Evolutionary conservation across 164 flowering plant species (phyloP).

Genomic region (Malania oleifera): DNA sequence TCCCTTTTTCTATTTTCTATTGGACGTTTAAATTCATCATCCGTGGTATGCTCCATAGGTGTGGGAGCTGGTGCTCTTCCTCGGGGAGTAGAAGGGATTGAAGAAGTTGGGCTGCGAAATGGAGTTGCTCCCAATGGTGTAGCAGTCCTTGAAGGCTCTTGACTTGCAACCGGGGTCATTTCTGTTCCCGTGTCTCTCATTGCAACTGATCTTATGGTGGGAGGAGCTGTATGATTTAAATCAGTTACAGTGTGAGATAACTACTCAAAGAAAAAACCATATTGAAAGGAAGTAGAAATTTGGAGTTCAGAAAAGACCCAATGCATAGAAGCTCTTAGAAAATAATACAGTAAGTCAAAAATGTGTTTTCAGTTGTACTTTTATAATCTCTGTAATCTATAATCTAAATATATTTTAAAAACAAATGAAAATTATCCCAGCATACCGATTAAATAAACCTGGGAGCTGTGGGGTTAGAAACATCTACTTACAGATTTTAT

Average conservation of each 20-base stretch:
- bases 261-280: background rate
- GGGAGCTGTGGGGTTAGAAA: too few species aligned
- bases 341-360: too few species aligned
- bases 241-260: background rate
- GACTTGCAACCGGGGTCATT: constrained; percentile 89
- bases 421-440: too few species aligned
- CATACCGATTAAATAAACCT: too few species aligned
- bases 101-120: constrained; percentile 75
- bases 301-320: too few species aligned
- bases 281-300: too few species aligned
- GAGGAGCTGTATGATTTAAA: constrained; percentile 30
- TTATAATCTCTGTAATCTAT: too few species aligned
- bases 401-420: too few species aligned
- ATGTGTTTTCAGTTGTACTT: too few species aligned
- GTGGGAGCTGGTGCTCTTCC: constrained; percentile 51
- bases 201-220: constrained; percentile 57
- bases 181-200: constrained; percentile 99
- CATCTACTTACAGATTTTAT: too few species aligned
- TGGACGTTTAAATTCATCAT: constrained; percentile 22
- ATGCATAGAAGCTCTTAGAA: too few species aligned
- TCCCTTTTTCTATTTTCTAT: constrained; percentile 33
- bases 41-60: constrained; percentile 28
- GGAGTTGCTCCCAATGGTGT: constrained; percentile 84
- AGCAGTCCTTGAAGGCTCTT: constrained; percentile 84
- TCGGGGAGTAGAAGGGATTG: constrained; percentile 79